Evolutionary conservation across 148 eudicot genomes (phyloP).

Genomic region (Camellia sinensis): DNA sequence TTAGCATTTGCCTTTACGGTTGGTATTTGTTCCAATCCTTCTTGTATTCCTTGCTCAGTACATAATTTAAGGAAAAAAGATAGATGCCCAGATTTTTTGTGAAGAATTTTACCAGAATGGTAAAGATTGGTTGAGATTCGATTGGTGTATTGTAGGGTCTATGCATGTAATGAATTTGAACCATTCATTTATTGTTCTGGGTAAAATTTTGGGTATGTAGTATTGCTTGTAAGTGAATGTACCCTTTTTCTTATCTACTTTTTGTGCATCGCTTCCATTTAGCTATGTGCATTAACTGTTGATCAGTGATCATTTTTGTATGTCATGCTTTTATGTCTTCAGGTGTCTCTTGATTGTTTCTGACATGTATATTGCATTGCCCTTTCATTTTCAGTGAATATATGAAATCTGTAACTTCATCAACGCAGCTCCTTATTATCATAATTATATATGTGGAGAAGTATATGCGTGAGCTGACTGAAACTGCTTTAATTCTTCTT

Average conservation of each 20-base stretch:
- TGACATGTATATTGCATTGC: neutral
- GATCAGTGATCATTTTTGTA: neutral
- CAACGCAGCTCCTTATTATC: neutral
- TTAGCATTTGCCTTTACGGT: too few species aligned
- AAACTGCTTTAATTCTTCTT: conserved; percentile 1
- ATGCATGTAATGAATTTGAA: too few species aligned
- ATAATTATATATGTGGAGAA: neutral
- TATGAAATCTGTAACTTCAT: conserved; percentile 1
- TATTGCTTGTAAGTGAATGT: neutral
- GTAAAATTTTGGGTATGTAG: too few species aligned
- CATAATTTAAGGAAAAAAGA: too few species aligned
- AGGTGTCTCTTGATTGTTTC: neutral
- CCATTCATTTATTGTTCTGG: too few species aligned
- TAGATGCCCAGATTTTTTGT: too few species aligned
- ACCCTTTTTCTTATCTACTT: neutral
- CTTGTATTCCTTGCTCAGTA: too few species aligned
- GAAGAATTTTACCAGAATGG: too few species aligned
- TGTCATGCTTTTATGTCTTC: neutral
- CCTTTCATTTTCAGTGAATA: neutral
- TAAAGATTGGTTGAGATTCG: too few species aligned
- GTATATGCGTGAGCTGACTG: neutral
- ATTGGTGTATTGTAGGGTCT: too few species aligned
- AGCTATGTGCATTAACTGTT: neutral
- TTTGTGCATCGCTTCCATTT: neutral
- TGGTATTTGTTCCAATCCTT: too few species aligned